Conservation (phyloP, 805 yeast species). For the Yarrowia phangngaensis region DNA sequence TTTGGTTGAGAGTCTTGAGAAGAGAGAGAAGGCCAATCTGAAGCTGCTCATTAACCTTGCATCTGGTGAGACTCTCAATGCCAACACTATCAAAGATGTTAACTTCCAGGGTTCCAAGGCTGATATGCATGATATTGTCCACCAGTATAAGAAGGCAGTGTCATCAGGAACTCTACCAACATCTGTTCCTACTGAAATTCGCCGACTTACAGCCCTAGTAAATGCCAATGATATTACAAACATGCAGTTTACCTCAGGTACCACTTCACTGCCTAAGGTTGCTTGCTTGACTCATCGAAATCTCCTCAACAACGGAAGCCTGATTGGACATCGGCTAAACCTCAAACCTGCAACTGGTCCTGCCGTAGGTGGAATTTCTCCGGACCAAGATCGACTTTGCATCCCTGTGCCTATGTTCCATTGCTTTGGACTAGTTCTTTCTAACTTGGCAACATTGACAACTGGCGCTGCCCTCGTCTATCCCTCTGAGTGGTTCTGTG, state of each 20-base stretch:
- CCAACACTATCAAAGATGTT: conserved; percentile 16
- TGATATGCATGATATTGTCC: conserved; percentile 18
- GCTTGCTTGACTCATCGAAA: conserved; percentile 35
- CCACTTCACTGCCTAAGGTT: conserved; percentile 36
- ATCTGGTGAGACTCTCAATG: conserved; percentile 16
- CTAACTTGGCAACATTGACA: conserved; percentile 34
- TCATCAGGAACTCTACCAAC: not conserved
- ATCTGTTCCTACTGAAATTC: conserved; percentile 11
- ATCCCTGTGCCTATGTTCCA: conserved; percentile 39
- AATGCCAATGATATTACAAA: conserved; percentile 33
- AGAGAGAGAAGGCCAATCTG: conserved; percentile 3
- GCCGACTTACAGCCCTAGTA: conserved; percentile 7
- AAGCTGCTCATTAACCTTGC: conserved; percentile 18
- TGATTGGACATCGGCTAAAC: conserved; percentile 35
- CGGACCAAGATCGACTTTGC: conserved; percentile 34
- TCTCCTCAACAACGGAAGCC: conserved; percentile 36
- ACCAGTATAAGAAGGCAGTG: conserved; percentile 2
- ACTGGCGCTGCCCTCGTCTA: conserved; percentile 35
- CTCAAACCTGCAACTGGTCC: conserved; percentile 30
- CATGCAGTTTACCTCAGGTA: conserved; percentile 40
- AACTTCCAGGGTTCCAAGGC: conserved; percentile 17
- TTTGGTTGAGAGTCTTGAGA: conserved; percentile 1
- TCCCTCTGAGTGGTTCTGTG: conserved; percentile 35
- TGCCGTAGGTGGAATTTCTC: conserved; percentile 29
- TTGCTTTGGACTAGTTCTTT: conserved; percentile 38